Evolutionary conservation across 768 basidiomycete genomes (phyloP), one percentile per base, ranked within the genome.

Genomic region (Astraeus odoratus): DNA sequence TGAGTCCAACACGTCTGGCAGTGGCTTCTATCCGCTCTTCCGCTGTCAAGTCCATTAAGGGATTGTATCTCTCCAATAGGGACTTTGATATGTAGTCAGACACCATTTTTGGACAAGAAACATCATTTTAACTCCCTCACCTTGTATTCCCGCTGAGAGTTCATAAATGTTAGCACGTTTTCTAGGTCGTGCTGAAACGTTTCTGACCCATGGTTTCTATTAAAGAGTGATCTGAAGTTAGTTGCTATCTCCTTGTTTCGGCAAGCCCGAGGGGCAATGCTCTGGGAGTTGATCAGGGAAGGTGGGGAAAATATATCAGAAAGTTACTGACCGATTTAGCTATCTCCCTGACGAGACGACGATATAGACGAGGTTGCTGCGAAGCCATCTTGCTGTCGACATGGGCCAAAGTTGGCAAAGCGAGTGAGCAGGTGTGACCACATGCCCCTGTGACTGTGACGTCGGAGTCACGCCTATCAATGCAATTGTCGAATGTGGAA

Each of bases 1-100:
- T 75, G 43, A 97, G 65, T 4, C 93, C 93, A 27, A 97, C 93
- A 51, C 92, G 70, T 35, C 81, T 75, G 3, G 91, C 92, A 0
- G 93, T 93, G 1, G 88, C 88, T 55, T 81, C 73, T 49, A 95
- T 75, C 52, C 86, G 71, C 59, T 95, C 90, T 52, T 90, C 80
- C 5, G 74, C 67, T 1, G 89, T 84, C 51, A 94, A 72, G 56
- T 92, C 86, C 33, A 82, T 64, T 15, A 86, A 67, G 0, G 93
- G 92, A 61, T 93, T 95, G 68, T 97, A 97, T 43, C 89, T 73
- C 43, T 89, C 86, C 49, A 96, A 64, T 39, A 96, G 68, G 18
- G 69, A 70, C 93, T 96, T 56, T 13, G 27, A 19, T 10, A 1
- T 24, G 3, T 26, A 10, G 31, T 48, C 44, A 51, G 48, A 24